Evolutionary conservation across 2,329 filamentous ascomycete species (phyloP).

Genomic region (Trichoderma endophyticum): DNA sequence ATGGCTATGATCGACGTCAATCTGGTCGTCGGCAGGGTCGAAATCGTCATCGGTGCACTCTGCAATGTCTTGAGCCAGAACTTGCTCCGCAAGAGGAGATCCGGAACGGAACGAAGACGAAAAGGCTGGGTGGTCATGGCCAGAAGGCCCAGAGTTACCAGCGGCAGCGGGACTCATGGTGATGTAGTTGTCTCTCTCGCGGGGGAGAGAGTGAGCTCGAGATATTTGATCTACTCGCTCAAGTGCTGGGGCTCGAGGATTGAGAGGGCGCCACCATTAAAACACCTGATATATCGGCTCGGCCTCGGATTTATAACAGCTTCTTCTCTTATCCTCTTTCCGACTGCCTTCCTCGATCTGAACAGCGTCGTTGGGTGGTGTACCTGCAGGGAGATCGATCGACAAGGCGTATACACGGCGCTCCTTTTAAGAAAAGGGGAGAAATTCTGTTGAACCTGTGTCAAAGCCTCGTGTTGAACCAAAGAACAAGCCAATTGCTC

Average conservation of each 20-base stretch:
- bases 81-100: constrained; percentile 65
- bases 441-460: not conserved
- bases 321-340: not conserved
- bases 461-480: not conserved
- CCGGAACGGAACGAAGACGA: constrained; percentile 54
- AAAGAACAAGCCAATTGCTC: not conserved
- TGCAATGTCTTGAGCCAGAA: constrained; percentile 64
- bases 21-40: constrained; percentile 31
- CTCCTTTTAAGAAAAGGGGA: not conserved
- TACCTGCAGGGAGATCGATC: not conserved
- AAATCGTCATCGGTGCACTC: constrained; percentile 59
- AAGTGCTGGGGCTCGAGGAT: not conserved
- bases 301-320: not conserved
- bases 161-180: constrained; percentile 7
- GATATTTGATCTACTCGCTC: not conserved
- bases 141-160: constrained; percentile 16
- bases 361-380: not conserved
- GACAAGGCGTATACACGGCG: not conserved
- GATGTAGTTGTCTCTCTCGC: not conserved
- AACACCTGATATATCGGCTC: not conserved
- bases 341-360: not conserved
- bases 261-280: not conserved
- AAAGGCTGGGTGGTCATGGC: constrained; percentile 18
- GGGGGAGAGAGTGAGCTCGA: not conserved
- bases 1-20: constrained; percentile 39